Evolutionary conservation across 257 asterid genomes (phyloP), one percentile per base, ranked within the genome.

Genomic region (Lantana camara): DNA sequence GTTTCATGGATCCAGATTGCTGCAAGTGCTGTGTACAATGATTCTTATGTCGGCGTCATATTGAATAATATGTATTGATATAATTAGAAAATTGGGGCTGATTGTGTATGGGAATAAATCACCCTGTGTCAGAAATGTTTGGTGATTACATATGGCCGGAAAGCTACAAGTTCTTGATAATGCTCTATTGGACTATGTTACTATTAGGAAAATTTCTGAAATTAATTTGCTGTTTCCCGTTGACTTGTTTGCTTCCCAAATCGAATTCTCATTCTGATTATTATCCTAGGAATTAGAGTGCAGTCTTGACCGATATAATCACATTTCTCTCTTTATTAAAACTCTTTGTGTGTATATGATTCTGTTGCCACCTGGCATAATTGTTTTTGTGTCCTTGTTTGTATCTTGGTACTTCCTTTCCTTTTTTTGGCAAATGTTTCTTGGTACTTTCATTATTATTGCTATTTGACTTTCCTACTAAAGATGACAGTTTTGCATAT

Each of bases 1-100:
- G 16, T 21, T 38, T 41, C 40, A 21, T n/a, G 53, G 63, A 8
- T 60, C 41, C 24, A 22, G 41, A 38, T 48, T 37, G 53, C 66
- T 38, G 24, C 13, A 23, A 17, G 34, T 38, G 42, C 5, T 27
- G 29, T 40, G 34, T 9, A 2, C 24, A 19, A 27, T 42, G 48
- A 49, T 58, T 14, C 46, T 35, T 48, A 16, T 21, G 15, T 17
- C 16, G 9, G 11, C 9, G 27, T 5, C 21, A 37, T 22, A 38
- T 41, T 60, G 53, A 42, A 27, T n/a, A 15, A 58, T 16, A 58
- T 58, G n/a, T 13, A 4, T 57, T 57, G 17, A 37, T 17, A 9
- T 35, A 10, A 14, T 38, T 23, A 37, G 56, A 9, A 41, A 60
- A 44, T 16, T 9, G 16, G 41, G 23, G 32, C 44, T 42, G 5